Conservation (phyloP, 257 asterid genomes). For the Apocynum venetum region DNA sequence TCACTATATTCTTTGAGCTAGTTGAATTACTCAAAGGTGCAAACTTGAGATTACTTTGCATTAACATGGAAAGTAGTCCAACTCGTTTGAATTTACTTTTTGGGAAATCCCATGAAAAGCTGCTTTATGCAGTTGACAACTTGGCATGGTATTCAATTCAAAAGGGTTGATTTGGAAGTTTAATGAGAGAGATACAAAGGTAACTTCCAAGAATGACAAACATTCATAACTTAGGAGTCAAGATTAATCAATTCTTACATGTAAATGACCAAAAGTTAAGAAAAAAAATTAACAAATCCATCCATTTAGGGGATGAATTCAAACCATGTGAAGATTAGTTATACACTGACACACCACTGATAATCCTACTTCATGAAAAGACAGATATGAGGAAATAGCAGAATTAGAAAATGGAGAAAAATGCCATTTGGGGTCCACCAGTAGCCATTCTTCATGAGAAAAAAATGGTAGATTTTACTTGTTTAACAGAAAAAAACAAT, state of each 20-base stretch:
- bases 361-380: not conserved
- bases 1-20: not conserved
- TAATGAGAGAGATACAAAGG: conserved; percentile 10
- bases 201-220: conserved; percentile 56
- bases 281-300: not conserved
- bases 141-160: not conserved
- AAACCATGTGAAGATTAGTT: conserved; percentile 14
- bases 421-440: not conserved
- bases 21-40: not conserved
- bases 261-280: not conserved
- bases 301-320: not conserved
- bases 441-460: not conserved
- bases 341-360: not conserved
- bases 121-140: conserved; percentile 12
- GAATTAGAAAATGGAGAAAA: not conserved
- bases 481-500: conserved; percentile 31
- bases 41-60: not conserved
- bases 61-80: not conserved
- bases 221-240: conserved; percentile 32
- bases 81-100: not conserved
- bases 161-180: not conserved
- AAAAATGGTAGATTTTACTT: not conserved
- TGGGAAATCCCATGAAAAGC: conserved; percentile 9
- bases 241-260: conserved; percentile 26
- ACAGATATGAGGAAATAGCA: not conserved